Evolutionary conservation across 2,329 filamentous ascomycete species (phyloP).

Genomic region (Trichoderma koningii): DNA sequence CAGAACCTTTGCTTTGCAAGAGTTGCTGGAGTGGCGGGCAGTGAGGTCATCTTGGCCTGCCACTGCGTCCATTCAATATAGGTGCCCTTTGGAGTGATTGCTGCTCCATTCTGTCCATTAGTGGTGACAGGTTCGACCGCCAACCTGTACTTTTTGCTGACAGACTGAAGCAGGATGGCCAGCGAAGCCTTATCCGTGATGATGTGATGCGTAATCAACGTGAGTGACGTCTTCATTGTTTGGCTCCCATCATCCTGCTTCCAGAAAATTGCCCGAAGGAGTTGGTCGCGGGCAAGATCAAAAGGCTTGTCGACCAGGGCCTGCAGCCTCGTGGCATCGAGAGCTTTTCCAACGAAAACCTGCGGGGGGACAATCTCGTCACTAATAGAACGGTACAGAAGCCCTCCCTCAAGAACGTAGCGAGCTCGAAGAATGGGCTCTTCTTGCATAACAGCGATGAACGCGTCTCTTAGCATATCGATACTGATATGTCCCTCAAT

Average conservation of each 20-base stretch:
- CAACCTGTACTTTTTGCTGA: background rate
- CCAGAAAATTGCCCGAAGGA: background rate
- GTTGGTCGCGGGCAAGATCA: constrained; percentile 1
- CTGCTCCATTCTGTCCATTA: background rate
- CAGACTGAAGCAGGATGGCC: background rate
- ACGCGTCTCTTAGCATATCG: background rate
- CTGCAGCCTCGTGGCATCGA: background rate
- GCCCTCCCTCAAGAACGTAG: background rate
- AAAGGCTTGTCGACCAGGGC: background rate
- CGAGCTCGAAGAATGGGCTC: constrained; percentile 11
- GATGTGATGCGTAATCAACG: constrained; percentile 9
- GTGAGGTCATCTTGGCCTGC: background rate
- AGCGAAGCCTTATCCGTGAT: constrained; percentile 7
- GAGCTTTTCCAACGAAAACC: background rate
- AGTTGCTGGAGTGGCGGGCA: background rate
- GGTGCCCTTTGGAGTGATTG: background rate
- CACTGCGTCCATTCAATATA: constrained; percentile 9
- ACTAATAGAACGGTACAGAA: background rate
- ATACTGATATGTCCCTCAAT: background rate
- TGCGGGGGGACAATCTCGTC: background rate
- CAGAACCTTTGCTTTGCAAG: background rate
- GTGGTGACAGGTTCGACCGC: background rate
- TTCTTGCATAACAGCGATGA: background rate
- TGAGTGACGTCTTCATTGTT: background rate
- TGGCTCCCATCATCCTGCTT: background rate